Evolutionary conservation across 2,329 filamentous ascomycete species (phyloP).

Genomic region (Saccharata proteae): DNA sequence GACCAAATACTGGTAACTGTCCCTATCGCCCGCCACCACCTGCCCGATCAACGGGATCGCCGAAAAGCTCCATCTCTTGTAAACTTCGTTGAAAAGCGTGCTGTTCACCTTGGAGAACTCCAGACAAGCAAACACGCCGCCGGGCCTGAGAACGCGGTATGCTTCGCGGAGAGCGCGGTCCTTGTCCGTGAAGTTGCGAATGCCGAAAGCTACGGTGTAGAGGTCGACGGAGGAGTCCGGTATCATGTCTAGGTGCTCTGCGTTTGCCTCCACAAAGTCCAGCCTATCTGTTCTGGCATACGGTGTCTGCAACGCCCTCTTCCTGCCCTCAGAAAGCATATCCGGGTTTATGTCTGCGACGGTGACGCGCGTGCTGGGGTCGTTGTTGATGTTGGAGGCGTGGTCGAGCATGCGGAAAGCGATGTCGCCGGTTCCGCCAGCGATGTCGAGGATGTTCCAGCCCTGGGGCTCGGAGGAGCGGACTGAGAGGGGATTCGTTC

Average conservation of each 20-base stretch:
- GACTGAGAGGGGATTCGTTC: slow-evolving; percentile 37
- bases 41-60: slow-evolving; percentile 94
- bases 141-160: slow-evolving; percentile 78
- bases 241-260: slow-evolving; percentile 59
- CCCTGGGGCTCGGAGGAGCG: slow-evolving; percentile 34
- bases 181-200: slow-evolving; percentile 93
- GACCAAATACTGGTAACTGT: slow-evolving; percentile 96
- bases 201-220: slow-evolving; percentile 96
- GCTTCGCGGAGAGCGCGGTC: slow-evolving; percentile 72
- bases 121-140: slow-evolving; percentile 89
- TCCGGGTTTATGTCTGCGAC: slow-evolving; percentile 93
- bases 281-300: slow-evolving; percentile 44
- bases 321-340: slow-evolving; percentile 82
- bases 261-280: slow-evolving; percentile 82
- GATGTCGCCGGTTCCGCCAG: slow-evolving; percentile 94
- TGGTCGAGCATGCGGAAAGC: slow-evolving; percentile 93
- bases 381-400: slow-evolving; percentile 66
- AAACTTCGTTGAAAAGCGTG: slow-evolving; percentile 67
- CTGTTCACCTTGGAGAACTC: slow-evolving; percentile 85
- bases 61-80: slow-evolving; percentile 92
- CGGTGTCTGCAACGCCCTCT: slow-evolving; percentile 55
- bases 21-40: slow-evolving; percentile 81
- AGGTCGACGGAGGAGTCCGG: slow-evolving; percentile 67
- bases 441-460: slow-evolving; percentile 82
- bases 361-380: slow-evolving; percentile 70